Evolutionary conservation across 495 filamentous ascomycete species (phyloP).

Genomic region (Ascobolus immersus): DNA sequence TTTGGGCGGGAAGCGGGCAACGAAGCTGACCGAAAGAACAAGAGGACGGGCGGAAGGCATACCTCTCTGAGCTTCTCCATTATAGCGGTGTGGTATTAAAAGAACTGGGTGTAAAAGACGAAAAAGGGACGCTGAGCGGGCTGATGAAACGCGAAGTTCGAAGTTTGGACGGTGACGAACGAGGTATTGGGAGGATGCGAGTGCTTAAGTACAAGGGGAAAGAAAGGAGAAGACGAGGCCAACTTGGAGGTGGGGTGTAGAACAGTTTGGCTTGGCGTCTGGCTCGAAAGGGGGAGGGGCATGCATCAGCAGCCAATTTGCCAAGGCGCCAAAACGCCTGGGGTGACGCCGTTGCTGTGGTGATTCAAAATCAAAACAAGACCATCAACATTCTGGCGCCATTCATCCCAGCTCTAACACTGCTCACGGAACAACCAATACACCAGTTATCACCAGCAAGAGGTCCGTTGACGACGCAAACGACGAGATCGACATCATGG

Average conservation of each 20-base stretch:
- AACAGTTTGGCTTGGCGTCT: constrained; percentile 10
- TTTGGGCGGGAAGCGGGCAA: not conserved
- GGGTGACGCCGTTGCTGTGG: not conserved
- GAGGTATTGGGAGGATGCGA: constrained; percentile 3
- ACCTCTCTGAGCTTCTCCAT: constrained; percentile 26
- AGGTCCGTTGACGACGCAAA: constrained; percentile 12
- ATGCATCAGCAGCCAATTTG: no score
- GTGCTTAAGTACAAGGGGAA: constrained; percentile 1
- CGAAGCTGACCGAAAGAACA: not conserved
- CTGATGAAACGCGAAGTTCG: not conserved
- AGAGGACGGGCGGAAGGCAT: constrained; percentile 5
- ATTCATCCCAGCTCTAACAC: not conserved
- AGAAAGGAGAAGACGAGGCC: constrained; percentile 1
- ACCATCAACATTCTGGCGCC: not conserved
- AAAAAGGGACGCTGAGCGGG: constrained; percentile 5
- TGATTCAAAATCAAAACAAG: not conserved
- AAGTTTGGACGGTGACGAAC: constrained; percentile 4
- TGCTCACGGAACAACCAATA: not conserved
- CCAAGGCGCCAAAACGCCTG: not conserved
- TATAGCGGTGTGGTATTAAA: constrained; percentile 10
- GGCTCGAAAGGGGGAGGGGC: no score
- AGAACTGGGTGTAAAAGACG: constrained; percentile 9
- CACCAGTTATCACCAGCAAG: constrained; percentile 7
- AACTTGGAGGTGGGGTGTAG: constrained; percentile 1
- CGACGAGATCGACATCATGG: constrained; percentile 36